A percentile compares a stretch with the other conserved stretches of the same genome.
Conservation (phyloP, 352 stramenopile genomes). For the Phytopythium delawarense region DNA sequence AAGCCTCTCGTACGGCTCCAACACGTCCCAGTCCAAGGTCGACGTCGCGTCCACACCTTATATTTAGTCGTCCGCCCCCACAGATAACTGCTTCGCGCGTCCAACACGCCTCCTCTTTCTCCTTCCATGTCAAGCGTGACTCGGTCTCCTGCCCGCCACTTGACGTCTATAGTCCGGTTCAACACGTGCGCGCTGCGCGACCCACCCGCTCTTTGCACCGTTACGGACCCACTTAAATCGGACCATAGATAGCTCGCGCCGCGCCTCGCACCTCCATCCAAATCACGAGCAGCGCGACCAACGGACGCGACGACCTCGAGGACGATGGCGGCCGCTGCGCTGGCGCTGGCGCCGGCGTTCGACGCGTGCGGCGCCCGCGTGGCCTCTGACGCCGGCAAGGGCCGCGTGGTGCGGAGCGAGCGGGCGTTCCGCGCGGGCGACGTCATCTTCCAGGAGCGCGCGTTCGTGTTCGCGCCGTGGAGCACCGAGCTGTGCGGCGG, state of each 20-base stretch:
- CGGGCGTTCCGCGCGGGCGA: constrained; percentile 49
- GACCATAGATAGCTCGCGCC: not conserved
- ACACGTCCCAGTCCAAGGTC: constrained; percentile 86
- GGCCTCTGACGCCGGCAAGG: constrained; percentile 41
- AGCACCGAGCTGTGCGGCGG: constrained; percentile 53
- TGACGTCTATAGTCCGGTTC: constrained; percentile 1
- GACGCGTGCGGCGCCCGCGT: constrained; percentile 50
- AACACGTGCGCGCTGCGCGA: not conserved
- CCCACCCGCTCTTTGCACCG: not conserved
- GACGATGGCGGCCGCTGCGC: constrained; percentile 27
- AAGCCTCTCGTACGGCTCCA: constrained; percentile 77
- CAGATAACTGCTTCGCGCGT: not conserved
- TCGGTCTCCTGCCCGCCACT: not conserved
- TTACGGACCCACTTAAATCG: not conserved
- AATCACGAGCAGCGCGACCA: not conserved
- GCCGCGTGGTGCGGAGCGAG: constrained; percentile 56
- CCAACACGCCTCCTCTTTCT: not conserved
- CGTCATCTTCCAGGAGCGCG: constrained; percentile 72
- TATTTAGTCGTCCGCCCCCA: constrained; percentile 59
- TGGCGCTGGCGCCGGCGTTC: constrained; percentile 33
- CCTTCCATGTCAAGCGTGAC: not conserved
- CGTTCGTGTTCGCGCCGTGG: constrained; percentile 70
- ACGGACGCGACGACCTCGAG: not conserved
- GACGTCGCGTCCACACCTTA: constrained; percentile 80
- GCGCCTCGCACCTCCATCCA: not conserved